Base-by-base conservation (phyloP, 1,284 basidiomycete species). In the Microbotryomycetes sp. region DNA sequence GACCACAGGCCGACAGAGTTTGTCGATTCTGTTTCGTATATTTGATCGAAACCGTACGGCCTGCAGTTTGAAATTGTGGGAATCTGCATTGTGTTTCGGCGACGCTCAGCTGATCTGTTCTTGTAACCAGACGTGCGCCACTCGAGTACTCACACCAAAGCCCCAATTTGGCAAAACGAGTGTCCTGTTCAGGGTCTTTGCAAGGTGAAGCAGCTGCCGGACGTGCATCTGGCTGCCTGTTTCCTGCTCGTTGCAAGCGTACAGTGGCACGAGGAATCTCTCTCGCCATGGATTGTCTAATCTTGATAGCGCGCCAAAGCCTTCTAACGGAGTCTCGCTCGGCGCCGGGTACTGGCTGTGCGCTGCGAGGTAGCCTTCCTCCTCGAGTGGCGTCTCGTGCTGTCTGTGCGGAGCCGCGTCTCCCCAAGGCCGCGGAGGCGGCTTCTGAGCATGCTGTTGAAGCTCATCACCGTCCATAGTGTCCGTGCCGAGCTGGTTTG, bases 1-100 rank as follows among this genome's bases (percentile, higher is more conserved):
- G 54, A 56, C 54, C 54, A 56, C n/a, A 56, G 29, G 13, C 54
- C 54, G 46, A 56, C 54, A 24, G 45, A 48, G 45, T 56, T 56
- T 15, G 54, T 56, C 45, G 54, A 56, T 45, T 56, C 54, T 21
- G 54, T 56, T 46, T 56, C 54, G 54, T 56, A 56, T 41, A 56
- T 56, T 11, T 18, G 45, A 15, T 56, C 54, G 30, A 56, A 56
- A 13, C 45, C 16, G 47, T 56, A 56, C 18, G 54, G 54, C 18
- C 54, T 41, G 27, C 54, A 56, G 54, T 56, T 56, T 16, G 45
- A 47, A 46, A 31, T 48, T 21, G 54, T 56, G 6, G 54, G 54
- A 26, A 56, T 56, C 54, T 56, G n/a, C 28, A 45, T 27, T 21
- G 13, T 16, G 26, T 21, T 27, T 9, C 50, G 18, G 11, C 11